These are phyloP conservation scores for Nemania diffusa DNA, from an alignment of 2,329 filamentous ascomycete genomes.

Conservation along the genomic window DNA sequence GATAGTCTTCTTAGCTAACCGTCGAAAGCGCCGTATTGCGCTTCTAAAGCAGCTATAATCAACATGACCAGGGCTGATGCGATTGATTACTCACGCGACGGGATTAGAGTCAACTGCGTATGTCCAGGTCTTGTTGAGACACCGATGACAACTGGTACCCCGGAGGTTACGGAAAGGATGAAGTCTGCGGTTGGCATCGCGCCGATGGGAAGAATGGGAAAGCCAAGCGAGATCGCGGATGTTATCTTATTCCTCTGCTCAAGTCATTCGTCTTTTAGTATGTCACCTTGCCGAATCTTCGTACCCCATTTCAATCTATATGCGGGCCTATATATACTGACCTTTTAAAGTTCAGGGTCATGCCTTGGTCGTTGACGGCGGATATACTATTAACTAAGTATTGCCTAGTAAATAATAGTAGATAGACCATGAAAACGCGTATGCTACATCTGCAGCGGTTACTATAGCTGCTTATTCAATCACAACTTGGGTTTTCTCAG, in stretches of 20 bases:
- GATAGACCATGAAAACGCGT: not conserved
- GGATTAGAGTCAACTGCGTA: slow-evolving; percentile 53
- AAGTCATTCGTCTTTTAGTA: slow-evolving; percentile 57
- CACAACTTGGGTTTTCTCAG: not conserved
- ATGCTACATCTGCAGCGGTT: not conserved
- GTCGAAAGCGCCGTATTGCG: slow-evolving; percentile 62
- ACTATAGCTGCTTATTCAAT: not conserved
- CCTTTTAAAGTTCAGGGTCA: slow-evolving; percentile 56
- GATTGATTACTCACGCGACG: slow-evolving; percentile 63
- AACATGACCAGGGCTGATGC: slow-evolving; percentile 67
- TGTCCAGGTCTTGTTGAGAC: slow-evolving; percentile 59
- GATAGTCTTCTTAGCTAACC: not conserved
- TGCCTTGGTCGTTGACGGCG: slow-evolving; percentile 63
- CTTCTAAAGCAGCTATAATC: slow-evolving; percentile 68
- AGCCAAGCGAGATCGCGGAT: slow-evolving; percentile 60
- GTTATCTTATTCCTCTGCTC: slow-evolving; percentile 62
- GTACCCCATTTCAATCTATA: not conserved
- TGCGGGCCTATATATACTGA: not conserved
- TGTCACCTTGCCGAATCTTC: not conserved
- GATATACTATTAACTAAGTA: slow-evolving; percentile 59
- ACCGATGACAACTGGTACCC: slow-evolving; percentile 56
- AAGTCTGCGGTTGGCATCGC: slow-evolving; percentile 47
- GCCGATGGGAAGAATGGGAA: slow-evolving; percentile 63
- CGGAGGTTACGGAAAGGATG: slow-evolving; percentile 13
- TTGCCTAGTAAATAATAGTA: not conserved